Conservation (phyloP, 2,329 filamentous ascomycete genomes). For the Cladosporium sp. region DNA sequence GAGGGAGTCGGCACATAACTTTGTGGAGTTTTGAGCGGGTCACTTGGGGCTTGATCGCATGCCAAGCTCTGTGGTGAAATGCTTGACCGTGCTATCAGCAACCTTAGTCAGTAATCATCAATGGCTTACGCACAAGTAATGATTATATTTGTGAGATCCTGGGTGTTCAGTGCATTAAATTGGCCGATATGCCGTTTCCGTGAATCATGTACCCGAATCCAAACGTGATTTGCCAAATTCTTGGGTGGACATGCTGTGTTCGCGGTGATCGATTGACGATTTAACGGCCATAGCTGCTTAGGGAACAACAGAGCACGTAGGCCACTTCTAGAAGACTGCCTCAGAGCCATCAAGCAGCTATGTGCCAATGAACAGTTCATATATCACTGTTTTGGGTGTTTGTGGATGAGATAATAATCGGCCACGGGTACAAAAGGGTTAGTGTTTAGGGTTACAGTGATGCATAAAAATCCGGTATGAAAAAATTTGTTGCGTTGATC, state of each 20-base stretch:
- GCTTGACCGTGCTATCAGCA: neutral
- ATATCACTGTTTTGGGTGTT: neutral
- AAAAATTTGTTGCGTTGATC: too few relatives aligned
- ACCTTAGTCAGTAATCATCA: neutral
- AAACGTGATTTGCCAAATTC: neutral
- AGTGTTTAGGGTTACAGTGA: neutral
- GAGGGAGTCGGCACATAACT: neutral
- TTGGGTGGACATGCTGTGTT: accelerated
- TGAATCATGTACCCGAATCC: neutral
- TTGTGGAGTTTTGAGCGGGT: neutral
- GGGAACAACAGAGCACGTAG: neutral
- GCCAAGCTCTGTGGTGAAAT: conserved; percentile 6
- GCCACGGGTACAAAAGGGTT: neutral
- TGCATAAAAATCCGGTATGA: neutral
- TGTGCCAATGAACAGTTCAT: neutral
- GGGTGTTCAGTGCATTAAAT: accelerated
- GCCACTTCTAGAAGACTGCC: neutral
- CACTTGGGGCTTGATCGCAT: neutral
- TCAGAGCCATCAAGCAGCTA: neutral
- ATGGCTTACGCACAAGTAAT: neutral
- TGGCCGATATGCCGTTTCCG: neutral
- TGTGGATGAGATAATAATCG: neutral
- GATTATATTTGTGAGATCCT: neutral
- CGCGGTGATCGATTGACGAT: neutral
- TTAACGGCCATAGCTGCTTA: neutral